Percentiles rank a stretch among this genome's conserved stretches.
Conservation (phyloP, 192 early-diverging fungal species). For the Gigaspora rosea region DNA sequence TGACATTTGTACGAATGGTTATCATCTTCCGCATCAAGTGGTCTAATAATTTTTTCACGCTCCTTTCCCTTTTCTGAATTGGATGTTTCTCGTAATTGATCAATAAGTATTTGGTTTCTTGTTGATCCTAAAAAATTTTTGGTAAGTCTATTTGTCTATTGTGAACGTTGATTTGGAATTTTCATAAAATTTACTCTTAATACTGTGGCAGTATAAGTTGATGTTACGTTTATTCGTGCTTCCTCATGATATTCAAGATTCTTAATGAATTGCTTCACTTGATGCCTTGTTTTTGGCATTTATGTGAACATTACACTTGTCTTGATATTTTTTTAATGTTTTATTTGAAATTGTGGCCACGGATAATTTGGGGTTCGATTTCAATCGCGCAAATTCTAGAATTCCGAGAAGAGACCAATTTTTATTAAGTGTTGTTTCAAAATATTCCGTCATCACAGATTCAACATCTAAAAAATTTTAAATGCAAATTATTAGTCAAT, state of each 20-base stretch:
- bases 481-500: too few species aligned
- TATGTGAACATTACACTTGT: neutral
- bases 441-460: neutral
- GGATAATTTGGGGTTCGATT: neutral
- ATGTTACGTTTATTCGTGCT: neutral
- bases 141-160: slow-evolving; percentile 18
- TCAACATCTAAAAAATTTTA: slow-evolving; percentile 5
- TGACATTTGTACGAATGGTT: neutral
- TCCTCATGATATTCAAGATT: neutral
- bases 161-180: neutral
- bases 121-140: slow-evolving; percentile 6
- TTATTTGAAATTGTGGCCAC: neutral
- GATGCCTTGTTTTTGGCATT: neutral
- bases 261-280: neutral
- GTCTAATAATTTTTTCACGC: slow-evolving; percentile 10
- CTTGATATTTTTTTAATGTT: neutral
- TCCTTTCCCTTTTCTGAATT: neutral
- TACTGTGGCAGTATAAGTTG: too few species aligned
- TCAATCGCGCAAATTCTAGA: neutral
- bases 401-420: neutral
- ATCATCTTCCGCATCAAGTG: slow-evolving; percentile 3
- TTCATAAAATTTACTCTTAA: slow-evolving; percentile 1
- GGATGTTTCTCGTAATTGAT: slow-evolving; percentile 8
- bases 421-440: neutral
- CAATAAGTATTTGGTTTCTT: slow-evolving; percentile 13